phyloP scores from a whole-genome alignment of 208 protist species.

The Strigomonas culicis region DNA sequence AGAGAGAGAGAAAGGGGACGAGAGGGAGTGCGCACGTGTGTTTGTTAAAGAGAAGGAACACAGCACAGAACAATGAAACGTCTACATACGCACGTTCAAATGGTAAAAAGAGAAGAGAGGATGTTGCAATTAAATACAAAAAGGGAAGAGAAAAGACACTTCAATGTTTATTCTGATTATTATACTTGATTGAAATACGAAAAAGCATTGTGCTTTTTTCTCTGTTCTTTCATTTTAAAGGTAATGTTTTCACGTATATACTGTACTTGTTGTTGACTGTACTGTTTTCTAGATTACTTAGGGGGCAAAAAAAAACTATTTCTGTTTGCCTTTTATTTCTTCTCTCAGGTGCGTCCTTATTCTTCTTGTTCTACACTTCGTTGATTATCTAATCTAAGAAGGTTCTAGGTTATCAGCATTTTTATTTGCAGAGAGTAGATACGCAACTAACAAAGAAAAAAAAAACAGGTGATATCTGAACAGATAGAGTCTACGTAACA shows the following conservation, averaged over 20 bases:
- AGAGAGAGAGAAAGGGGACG: not conserved
- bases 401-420: too few relatives aligned
- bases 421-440: too few relatives aligned
- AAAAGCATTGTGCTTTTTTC: too few relatives aligned
- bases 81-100: not conserved
- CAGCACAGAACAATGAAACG: slow-evolving; percentile 16
- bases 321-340: too few relatives aligned
- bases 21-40: not conserved
- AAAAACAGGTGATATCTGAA: not conserved
- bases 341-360: too few relatives aligned
- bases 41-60: not conserved
- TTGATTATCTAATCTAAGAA: too few relatives aligned
- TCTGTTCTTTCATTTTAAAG: not conserved
- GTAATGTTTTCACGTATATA: slow-evolving; percentile 2
- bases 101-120: slow-evolving; percentile 16
- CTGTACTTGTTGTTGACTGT: too few relatives aligned
- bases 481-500: not conserved
- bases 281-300: too few relatives aligned
- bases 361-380: too few relatives aligned
- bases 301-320: slow-evolving; percentile 4
- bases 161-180: too few relatives aligned
- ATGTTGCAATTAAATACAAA: slow-evolving; percentile 11
- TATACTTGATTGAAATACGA: too few relatives aligned
- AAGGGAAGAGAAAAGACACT: not conserved
- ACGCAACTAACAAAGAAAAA: not conserved